Evolutionary conservation across 2,329 filamentous ascomycete species (phyloP), one percentile per base, ranked within the genome.

Genomic region (Fusarium nanum): DNA sequence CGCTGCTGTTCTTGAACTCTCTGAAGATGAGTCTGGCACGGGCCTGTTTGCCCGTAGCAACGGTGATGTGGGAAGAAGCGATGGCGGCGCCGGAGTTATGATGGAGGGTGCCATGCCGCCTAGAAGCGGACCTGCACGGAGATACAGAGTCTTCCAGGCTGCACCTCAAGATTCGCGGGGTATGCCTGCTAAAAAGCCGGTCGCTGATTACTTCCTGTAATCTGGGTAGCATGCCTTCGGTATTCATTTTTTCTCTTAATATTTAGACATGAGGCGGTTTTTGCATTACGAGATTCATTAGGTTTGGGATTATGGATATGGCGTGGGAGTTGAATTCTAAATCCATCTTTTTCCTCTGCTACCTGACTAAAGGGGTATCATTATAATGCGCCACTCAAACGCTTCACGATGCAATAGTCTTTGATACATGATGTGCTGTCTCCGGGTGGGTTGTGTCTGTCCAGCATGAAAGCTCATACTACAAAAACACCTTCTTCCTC

Each of bases 181-280:
- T 7, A 99, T 99, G 96, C 96, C 96, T 63, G 96, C 96, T 5
- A 99, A 99, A 87, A 98, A 98, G 81, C 96, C 96, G 5, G 93
- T 97, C 56, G 94, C 94, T 16, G 95, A 98, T 82, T 99, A 98
- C 84, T 99, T 99, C 81, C 84, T 99, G 81, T 90, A 79, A 80
- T 56, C 18, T 48, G 28, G 14, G n/a, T 28, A 53, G 9, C 41
- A 45, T 54, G 14, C 54, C 18, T 52, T 23, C 30, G 23, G 37
- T 47, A 12, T 64, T 45, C 14, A 13, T 34, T 34, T 41, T 9
- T 54, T 65, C 62, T 45, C 28, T 60, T 30, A 27, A 59, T 52
- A 56, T 60, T 30, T 60, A 59, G 41, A 59, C 50, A 49, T 44
- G 56, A 32, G 50, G 61, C 44, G 50, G 56, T 54, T 56, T 67